Evolutionary conservation across 2,329 filamentous ascomycete genomes (phyloP).

Genomic region (Penicillium vulpinum): DNA sequence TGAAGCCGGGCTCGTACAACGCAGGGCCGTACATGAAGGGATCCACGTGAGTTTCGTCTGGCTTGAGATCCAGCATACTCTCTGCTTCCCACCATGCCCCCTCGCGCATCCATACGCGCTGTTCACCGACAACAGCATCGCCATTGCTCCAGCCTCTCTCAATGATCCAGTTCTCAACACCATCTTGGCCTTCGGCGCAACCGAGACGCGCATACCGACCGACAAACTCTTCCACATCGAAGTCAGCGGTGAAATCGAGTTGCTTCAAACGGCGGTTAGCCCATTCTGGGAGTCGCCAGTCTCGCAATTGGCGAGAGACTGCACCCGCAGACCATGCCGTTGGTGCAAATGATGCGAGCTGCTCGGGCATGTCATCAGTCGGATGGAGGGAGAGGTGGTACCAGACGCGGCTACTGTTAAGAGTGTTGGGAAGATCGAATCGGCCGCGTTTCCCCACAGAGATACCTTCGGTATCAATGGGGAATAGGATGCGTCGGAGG

Average conservation of each 20-base stretch:
- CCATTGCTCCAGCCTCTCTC: conserved; percentile 98
- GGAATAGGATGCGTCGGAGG: conserved; percentile 77
- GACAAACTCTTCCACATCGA: conserved; percentile 89
- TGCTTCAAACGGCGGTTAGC: conserved; percentile 87
- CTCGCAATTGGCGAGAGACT: conserved; percentile 86
- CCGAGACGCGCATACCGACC: conserved; percentile 79
- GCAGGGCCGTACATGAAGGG: conserved; percentile 56
- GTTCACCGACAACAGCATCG: conserved; percentile 85
- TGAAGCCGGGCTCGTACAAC: conserved; percentile 72
- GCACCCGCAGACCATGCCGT: conserved; percentile 90
- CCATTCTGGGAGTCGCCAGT: conserved; percentile 95
- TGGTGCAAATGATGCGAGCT: conserved; percentile 64
- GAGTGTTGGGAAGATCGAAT: conserved; percentile 71
- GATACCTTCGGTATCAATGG: conserved; percentile 74
- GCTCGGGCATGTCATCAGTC: conserved; percentile 78
- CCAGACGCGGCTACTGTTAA: conserved; percentile 88
- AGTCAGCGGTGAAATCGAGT: conserved; percentile 94
- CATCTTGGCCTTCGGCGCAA: conserved; percentile 85
- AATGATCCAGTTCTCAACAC: conserved; percentile 89
- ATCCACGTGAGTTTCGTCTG: conserved; percentile 52
- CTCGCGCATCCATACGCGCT: conserved; percentile 95
- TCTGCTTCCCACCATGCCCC: conserved; percentile 97
- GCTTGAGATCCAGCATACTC: conserved; percentile 88
- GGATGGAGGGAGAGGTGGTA: conserved; percentile 91
- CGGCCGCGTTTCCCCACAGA: conserved; percentile 74